Conservation (phyloP, 495 filamentous ascomycete genomes). For the Neurospora sp. region DNA sequence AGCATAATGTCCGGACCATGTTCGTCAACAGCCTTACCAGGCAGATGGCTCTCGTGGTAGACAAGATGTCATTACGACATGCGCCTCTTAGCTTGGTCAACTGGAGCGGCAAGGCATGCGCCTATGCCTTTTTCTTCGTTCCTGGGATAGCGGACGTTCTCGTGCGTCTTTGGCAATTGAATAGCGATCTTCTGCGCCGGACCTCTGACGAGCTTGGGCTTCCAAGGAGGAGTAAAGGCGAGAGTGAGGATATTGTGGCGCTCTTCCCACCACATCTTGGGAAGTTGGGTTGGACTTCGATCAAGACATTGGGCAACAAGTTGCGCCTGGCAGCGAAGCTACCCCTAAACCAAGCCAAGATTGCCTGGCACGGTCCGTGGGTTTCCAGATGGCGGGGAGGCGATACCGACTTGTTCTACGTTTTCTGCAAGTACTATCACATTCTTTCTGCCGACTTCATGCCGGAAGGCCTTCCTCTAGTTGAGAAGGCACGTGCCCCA, state of each 20-base stretch:
- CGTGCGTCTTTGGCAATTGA: constrained; percentile 70
- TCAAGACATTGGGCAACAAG: constrained; percentile 48
- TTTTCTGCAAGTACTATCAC: constrained; percentile 88
- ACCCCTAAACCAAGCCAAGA: constrained; percentile 59
- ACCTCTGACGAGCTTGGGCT: constrained; percentile 55
- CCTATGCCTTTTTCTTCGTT: constrained; percentile 95
- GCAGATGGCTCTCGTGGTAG: constrained; percentile 82
- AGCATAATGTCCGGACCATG: constrained; percentile 88
- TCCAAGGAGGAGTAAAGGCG: constrained; percentile 33
- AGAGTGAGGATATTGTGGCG: constrained; percentile 50
- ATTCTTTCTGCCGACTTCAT: constrained; percentile 74
- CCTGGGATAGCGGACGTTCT: constrained; percentile 81
- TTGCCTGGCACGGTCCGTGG: constrained; percentile 85
- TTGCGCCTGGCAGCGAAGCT: constrained; percentile 58
- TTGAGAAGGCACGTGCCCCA: constrained; percentile 61
- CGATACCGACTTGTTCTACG: constrained; percentile 87
- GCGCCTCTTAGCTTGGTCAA: constrained; percentile 87
- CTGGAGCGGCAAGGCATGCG: constrained; percentile 88
- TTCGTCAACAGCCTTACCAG: constrained; percentile 79
- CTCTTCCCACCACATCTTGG: constrained; percentile 67
- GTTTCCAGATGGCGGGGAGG: constrained; percentile 74
- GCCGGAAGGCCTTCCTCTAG: constrained; percentile 46
- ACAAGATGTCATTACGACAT: constrained; percentile 80
- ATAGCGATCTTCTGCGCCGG: constrained; percentile 54
- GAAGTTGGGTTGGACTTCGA: constrained; percentile 60